phyloP scores from a whole-genome alignment of 352 stramenopile species.

The Phytopythium helicoides region DNA sequence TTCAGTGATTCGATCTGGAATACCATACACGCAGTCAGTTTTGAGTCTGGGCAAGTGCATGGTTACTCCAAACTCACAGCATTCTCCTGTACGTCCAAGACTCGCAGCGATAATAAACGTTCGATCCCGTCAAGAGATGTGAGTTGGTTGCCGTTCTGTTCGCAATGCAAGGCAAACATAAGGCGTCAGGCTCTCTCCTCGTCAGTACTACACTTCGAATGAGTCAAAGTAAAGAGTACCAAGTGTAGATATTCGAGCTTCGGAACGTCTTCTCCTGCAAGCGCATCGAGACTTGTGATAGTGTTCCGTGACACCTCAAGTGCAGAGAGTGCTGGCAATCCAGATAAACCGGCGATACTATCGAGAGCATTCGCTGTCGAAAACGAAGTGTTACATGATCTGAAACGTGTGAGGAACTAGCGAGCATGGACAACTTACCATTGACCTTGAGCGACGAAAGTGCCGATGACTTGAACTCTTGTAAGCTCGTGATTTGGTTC shows the following conservation, averaged over 20 bases:
- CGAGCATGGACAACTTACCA: too few species aligned
- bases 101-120: constrained; percentile 32
- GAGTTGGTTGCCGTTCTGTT: constrained; percentile 67
- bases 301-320: constrained; percentile 58
- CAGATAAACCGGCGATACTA: constrained; percentile 41
- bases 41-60: neutral
- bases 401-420: too few species aligned
- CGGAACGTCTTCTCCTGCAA: constrained; percentile 26
- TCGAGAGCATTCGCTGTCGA: constrained; percentile 47
- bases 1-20: constrained; percentile 53
- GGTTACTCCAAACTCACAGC: too few species aligned
- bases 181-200: too few species aligned
- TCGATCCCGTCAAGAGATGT: constrained; percentile 53
- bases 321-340: constrained; percentile 39
- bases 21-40: neutral
- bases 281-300: constrained; percentile 39
- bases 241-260: constrained; percentile 57
- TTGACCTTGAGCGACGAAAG: constrained; percentile 61
- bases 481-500: constrained; percentile 62
- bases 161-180: neutral
- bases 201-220: too few species aligned
- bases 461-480: constrained; percentile 45
- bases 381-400: too few species aligned
- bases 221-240: constrained; percentile 19
- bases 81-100: constrained; percentile 57